phyloP scores from a whole-genome alignment of 2,329 filamentous ascomycete species.

The Colletotrichum tofieldiae region DNA sequence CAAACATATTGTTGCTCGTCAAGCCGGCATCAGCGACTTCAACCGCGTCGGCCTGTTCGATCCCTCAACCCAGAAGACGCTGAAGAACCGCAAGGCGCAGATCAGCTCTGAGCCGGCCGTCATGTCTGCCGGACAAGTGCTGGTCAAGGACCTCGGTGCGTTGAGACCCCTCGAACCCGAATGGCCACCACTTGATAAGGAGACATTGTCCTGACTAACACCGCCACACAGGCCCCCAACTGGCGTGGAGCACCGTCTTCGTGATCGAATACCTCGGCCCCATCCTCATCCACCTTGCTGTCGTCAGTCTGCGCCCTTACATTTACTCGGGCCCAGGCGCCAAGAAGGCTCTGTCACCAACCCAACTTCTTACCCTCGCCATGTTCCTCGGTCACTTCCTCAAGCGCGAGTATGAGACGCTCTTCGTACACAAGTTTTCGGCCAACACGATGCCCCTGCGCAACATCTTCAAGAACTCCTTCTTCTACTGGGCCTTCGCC shows the following conservation, averaged over 20 bases:
- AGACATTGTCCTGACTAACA: slow-evolving; percentile 12
- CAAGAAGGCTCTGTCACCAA: slow-evolving; percentile 69
- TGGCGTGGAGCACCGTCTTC: slow-evolving; percentile 94
- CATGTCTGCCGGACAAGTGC: slow-evolving; percentile 70
- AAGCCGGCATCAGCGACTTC: slow-evolving; percentile 67
- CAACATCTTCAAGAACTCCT: slow-evolving; percentile 96
- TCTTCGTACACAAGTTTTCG: slow-evolving; percentile 96
- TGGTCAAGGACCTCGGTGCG: slow-evolving; percentile 94
- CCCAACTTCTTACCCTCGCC: slow-evolving; percentile 81
- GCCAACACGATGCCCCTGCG: slow-evolving; percentile 91
- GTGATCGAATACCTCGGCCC: slow-evolving; percentile 96
- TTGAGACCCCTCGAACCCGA: slow-evolving; percentile 6
- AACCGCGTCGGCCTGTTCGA: slow-evolving; percentile 77
- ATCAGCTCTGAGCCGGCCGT: slow-evolving; percentile 66
- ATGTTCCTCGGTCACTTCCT: slow-evolving; percentile 88
- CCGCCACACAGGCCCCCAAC: slow-evolving; percentile 78
- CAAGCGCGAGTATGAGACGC: slow-evolving; percentile 95
- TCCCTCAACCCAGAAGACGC: slow-evolving; percentile 72
- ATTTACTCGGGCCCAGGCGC: slow-evolving; percentile 61
- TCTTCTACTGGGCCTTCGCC: slow-evolving; percentile 92
- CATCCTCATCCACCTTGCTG: slow-evolving; percentile 85
- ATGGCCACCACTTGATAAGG: not conserved
- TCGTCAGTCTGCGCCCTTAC: slow-evolving; percentile 80
- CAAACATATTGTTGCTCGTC: slow-evolving; percentile 69
- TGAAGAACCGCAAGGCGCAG: slow-evolving; percentile 74